A percentile compares a stretch with the other conserved stretches of the same genome.
Conservation (phyloP, 139 green algal species). For the Chlorella sp. region DNA sequence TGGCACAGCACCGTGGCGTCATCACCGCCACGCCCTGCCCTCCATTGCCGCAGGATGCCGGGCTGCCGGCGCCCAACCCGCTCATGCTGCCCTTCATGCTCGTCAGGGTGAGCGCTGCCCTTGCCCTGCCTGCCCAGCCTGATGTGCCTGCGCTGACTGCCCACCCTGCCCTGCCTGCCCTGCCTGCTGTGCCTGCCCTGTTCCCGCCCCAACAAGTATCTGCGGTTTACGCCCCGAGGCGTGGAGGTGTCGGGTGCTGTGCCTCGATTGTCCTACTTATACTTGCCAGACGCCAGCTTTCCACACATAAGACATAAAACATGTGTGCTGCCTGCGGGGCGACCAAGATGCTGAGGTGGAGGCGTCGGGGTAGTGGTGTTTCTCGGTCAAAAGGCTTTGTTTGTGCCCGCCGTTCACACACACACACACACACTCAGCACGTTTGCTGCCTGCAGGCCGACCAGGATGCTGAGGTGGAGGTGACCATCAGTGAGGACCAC, state of each 20-base stretch:
- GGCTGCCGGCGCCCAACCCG: conserved; percentile 49
- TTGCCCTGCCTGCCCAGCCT: background rate
- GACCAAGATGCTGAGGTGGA: conserved; percentile 80
- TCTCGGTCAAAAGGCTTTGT: too few relatives aligned
- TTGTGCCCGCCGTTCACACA: too few relatives aligned
- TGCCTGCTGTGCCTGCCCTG: background rate
- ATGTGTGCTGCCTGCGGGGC: background rate
- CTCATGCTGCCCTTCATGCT: conserved; percentile 94
- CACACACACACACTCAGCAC: too few relatives aligned
- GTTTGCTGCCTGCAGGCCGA: background rate
- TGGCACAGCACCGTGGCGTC: too few relatives aligned
- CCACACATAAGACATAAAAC: too few relatives aligned
- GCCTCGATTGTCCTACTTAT: too few relatives aligned
- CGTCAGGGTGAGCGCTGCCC: conserved; percentile 64
- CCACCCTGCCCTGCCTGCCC: background rate
- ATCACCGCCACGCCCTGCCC: too few relatives aligned
- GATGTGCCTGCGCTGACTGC: background rate
- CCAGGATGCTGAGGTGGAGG: conserved; percentile 81
- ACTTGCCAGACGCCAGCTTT: too few relatives aligned
- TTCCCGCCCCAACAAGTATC: too few relatives aligned
- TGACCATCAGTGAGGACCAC: conserved; percentile 87
- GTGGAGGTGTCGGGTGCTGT: too few relatives aligned
- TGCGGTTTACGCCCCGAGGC: too few relatives aligned
- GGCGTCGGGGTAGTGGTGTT: too few relatives aligned
- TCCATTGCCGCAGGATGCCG: background rate